A percentile compares a stretch with the other conserved stretches of the same genome.
Conservation (phyloP, 148 eudicot genomes). For the Rhododendron mucronatum region DNA sequence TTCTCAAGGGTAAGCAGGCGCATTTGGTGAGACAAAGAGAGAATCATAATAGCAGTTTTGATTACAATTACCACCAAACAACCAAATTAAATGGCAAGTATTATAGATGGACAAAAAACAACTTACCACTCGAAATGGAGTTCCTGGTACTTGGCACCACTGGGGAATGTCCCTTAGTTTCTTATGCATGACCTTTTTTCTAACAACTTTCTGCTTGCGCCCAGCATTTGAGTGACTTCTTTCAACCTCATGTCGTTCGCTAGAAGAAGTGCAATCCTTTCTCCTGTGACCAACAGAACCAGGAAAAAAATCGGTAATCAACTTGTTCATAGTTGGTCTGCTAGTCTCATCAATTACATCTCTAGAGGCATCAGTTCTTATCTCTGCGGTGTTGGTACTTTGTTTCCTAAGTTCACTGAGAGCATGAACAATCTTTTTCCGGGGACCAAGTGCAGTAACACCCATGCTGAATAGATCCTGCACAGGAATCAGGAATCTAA, state of each 20-base stretch:
- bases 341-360: conserved; percentile 21
- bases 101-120: background rate
- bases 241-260: conserved; percentile 15
- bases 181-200: conserved; percentile 18
- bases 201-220: conserved; percentile 18
- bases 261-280: conserved; percentile 22
- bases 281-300: conserved; percentile 33
- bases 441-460: conserved; percentile 85
- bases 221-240: conserved; percentile 30
- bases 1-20: background rate
- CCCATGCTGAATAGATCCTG: conserved; percentile 86
- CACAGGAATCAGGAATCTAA: conserved; percentile 3
- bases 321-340: conserved; percentile 46
- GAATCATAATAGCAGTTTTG: background rate
- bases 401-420: conserved; percentile 49
- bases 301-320: conserved; percentile 78
- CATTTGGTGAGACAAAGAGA: background rate
- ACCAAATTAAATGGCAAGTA: background rate
- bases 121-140: conserved; percentile 89
- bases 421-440: conserved; percentile 78
- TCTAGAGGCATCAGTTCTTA: conserved; percentile 27
- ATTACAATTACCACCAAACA: background rate
- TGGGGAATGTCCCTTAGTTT: conserved; percentile 48
- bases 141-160: conserved; percentile 83
- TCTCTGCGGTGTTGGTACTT: conserved; percentile 21